phyloP scores from a whole-genome alignment of 192 early-diverging fungal genomes.

The Glomus cerebriforme region DNA sequence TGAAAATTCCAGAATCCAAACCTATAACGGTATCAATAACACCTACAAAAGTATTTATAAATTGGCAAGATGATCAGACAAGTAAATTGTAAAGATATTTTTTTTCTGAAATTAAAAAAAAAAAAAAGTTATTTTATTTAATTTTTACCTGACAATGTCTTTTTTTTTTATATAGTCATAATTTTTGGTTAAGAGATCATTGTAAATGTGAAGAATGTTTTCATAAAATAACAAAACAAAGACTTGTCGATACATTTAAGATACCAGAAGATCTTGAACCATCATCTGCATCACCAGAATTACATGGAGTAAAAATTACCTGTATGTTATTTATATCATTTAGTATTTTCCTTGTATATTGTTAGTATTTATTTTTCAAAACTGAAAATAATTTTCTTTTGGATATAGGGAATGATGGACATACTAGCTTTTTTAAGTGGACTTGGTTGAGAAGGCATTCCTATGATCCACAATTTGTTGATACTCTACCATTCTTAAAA shows the following conservation, averaged over 20 bases:
- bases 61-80: constrained; percentile 36
- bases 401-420: constrained; percentile 50
- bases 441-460: constrained; percentile 68
- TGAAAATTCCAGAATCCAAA: too few species aligned
- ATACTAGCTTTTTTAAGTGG: constrained; percentile 59
- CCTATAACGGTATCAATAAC: background rate
- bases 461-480: constrained; percentile 58
- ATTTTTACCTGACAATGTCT: background rate
- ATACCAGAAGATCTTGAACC: constrained; percentile 64
- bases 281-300: constrained; percentile 39
- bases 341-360: too few species aligned
- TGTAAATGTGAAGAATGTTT: constrained; percentile 78
- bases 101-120: too few species aligned
- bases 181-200: constrained; percentile 85
- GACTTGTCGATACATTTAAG: constrained; percentile 70
- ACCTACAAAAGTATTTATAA: constrained; percentile 29
- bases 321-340: constrained; percentile 36
- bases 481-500: constrained; percentile 22
- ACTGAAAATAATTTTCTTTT: background rate
- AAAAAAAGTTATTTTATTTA: background rate
- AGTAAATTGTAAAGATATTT: constrained; percentile 34
- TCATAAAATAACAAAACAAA: constrained; percentile 75
- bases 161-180: constrained; percentile 46
- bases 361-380: background rate
- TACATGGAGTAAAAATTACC: constrained; percentile 45